A percentile compares a stretch with the other conserved stretches of the same genome.
phyloP scores from a whole-genome alignment of 306 rosid species.

The Cicer chorassanicum region DNA sequence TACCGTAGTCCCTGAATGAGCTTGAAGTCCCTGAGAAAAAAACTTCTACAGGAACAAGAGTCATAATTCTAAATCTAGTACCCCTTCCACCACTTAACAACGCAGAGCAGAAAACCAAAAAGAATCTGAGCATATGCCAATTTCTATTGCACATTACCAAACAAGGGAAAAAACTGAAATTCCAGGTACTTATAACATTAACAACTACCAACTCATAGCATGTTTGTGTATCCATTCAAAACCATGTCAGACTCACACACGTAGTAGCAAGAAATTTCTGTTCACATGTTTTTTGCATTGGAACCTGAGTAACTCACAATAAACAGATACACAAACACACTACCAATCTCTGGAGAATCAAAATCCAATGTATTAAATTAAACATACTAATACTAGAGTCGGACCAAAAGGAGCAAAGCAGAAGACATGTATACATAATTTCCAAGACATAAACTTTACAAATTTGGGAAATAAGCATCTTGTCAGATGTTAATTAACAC shows the following conservation, averaged over 20 bases:
- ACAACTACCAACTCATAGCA: neutral
- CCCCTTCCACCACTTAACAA: neutral
- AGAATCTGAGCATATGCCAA: too few relatives aligned
- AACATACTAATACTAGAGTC: conserved; percentile 1
- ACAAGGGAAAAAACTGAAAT: neutral
- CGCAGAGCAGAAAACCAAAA: neutral
- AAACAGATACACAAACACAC: conserved; percentile 1
- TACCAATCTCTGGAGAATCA: conserved; percentile 11
- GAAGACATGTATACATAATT: neutral
- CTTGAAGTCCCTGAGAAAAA: neutral
- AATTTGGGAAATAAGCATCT: conserved; percentile 1
- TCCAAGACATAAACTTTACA: conserved; percentile 5
- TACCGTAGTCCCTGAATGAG: neutral
- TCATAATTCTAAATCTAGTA: neutral
- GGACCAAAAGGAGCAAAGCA: conserved; percentile 16
- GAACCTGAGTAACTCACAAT: neutral
- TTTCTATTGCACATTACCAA: neutral
- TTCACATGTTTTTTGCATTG: neutral
- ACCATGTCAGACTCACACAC: neutral
- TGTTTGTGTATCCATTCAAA: neutral
- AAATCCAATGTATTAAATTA: conserved; percentile 5
- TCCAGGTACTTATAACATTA: neutral
- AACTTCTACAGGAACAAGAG: neutral
- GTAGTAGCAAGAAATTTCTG: neutral
- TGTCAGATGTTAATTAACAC: conserved; percentile 17